phyloP scores from a whole-genome alignment of 352 stramenopile species.

The Phytopythium boreale region DNA sequence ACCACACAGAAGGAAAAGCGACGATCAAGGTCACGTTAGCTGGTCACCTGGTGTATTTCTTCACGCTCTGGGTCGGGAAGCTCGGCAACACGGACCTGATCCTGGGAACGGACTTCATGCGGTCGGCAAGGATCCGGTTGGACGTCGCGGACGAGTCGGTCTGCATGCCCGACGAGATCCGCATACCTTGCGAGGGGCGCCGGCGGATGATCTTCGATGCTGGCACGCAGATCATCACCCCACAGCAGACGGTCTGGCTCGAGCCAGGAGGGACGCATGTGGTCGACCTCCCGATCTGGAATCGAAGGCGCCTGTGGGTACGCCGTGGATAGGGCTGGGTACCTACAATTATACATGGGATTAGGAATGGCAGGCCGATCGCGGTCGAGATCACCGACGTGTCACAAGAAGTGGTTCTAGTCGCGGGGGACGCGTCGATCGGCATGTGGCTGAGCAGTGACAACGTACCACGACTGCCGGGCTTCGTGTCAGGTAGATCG shows the following conservation, averaged over 20 bases:
- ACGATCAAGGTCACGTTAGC: conserved; percentile 15
- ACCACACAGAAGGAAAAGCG: background rate
- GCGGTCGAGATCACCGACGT: background rate
- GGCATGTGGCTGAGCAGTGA: conserved; percentile 9
- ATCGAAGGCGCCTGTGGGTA: no score
- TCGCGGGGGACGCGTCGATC: background rate
- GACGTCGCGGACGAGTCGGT: conserved; percentile 3
- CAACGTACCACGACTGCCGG: conserved; percentile 1
- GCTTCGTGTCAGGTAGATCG: conserved; percentile 10
- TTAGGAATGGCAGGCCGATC: no score
- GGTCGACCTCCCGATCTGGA: no score
- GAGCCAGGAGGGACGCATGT: no score
- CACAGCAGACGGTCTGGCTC: no score
- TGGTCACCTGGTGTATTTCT: background rate
- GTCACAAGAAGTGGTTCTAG: background rate
- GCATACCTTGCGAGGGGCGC: background rate
- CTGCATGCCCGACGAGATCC: conserved; percentile 9
- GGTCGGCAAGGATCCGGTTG: conserved; percentile 3
- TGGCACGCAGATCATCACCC: no score
- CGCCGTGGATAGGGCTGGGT: no score
- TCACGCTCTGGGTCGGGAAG: background rate
- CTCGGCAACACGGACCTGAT: conserved; percentile 6
- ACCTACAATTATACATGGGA: no score
- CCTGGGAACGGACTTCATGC: conserved; percentile 15
- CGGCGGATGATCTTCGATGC: background rate